Evolutionary conservation across 2,329 filamentous ascomycete species (phyloP).

Genomic region (Blastomyces silverae): DNA sequence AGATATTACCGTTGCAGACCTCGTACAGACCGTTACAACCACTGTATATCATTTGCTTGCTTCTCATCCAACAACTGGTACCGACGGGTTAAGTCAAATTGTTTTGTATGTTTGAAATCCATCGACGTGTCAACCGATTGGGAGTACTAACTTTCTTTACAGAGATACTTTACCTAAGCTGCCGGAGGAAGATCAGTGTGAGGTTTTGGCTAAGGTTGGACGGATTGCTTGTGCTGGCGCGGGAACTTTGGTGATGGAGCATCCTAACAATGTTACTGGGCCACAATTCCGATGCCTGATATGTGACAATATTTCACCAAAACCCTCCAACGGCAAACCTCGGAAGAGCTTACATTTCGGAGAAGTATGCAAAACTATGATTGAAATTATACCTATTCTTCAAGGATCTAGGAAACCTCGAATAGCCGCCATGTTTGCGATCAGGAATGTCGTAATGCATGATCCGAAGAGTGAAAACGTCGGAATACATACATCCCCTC

Average conservation of each 20-base stretch:
- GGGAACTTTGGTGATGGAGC: constrained; percentile 37
- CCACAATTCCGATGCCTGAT: constrained; percentile 29
- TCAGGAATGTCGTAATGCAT: constrained; percentile 65
- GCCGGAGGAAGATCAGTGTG: constrained; percentile 47
- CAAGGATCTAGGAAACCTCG: constrained; percentile 53
- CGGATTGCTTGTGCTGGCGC: constrained; percentile 52
- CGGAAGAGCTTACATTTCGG: constrained; percentile 25
- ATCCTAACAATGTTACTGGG: constrained; percentile 25
- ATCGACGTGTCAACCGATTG: background rate
- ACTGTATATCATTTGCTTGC: constrained; percentile 33
- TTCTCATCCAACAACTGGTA: constrained; percentile 28
- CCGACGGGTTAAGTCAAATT: constrained; percentile 39
- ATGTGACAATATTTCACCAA: constrained; percentile 34
- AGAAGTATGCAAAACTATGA: constrained; percentile 40
- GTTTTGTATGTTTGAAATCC: constrained; percentile 44
- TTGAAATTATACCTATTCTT: constrained; percentile 38
- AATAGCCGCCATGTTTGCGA: constrained; percentile 62
- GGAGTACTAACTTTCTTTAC: constrained; percentile 19
- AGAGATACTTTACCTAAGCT: constrained; percentile 44
- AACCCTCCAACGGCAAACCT: constrained; percentile 18
- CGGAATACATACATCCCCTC: constrained; percentile 58
- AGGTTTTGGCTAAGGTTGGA: constrained; percentile 51
- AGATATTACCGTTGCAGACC: constrained; percentile 29
- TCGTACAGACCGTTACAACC: constrained; percentile 31
- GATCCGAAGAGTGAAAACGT: constrained; percentile 54